A percentile compares a stretch with the other conserved stretches of the same genome.
Evolutionary conservation across 352 stramenopile genomes (phyloP).

Genomic region (Phytophthora cryptogea): DNA sequence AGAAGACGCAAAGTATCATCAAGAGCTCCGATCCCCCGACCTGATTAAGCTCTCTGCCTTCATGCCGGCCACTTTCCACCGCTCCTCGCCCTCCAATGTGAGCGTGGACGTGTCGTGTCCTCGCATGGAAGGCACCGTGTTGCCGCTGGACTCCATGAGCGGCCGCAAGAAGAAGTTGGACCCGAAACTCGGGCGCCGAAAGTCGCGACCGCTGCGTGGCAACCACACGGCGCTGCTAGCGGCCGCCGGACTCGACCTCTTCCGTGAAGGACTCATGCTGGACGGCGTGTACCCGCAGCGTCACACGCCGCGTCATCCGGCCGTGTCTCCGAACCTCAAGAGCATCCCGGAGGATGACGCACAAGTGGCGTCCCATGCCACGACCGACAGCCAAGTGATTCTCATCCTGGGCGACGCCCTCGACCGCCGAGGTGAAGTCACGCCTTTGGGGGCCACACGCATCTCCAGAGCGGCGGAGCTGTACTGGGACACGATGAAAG

Average conservation of each 20-base stretch:
- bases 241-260: slow-evolving; percentile 62
- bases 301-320: slow-evolving; percentile 44
- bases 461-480: slow-evolving; percentile 51
- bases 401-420: slow-evolving; percentile 48
- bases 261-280: slow-evolving; percentile 59
- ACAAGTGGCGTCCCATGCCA: slow-evolving; percentile 10
- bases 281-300: slow-evolving; percentile 46
- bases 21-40: not conserved
- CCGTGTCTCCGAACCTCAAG: slow-evolving; percentile 53
- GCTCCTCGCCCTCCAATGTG: slow-evolving; percentile 6
- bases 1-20: not conserved
- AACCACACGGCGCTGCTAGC: slow-evolving; percentile 44
- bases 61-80: slow-evolving; percentile 11
- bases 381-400: slow-evolving; percentile 47
- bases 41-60: not conserved
- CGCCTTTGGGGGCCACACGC: slow-evolving; percentile 35
- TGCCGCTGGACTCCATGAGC: slow-evolving; percentile 52
- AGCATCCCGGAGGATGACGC: slow-evolving; percentile 58
- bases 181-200: slow-evolving; percentile 3
- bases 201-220: not conserved
- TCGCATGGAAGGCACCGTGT: slow-evolving; percentile 45
- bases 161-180: slow-evolving; percentile 17
- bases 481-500: slow-evolving; percentile 55
- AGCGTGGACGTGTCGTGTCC: slow-evolving; percentile 20
- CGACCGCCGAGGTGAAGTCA: slow-evolving; percentile 32